phyloP scores from a whole-genome alignment of 1,284 basidiomycete species.

The Coniferiporia weirii region DNA sequence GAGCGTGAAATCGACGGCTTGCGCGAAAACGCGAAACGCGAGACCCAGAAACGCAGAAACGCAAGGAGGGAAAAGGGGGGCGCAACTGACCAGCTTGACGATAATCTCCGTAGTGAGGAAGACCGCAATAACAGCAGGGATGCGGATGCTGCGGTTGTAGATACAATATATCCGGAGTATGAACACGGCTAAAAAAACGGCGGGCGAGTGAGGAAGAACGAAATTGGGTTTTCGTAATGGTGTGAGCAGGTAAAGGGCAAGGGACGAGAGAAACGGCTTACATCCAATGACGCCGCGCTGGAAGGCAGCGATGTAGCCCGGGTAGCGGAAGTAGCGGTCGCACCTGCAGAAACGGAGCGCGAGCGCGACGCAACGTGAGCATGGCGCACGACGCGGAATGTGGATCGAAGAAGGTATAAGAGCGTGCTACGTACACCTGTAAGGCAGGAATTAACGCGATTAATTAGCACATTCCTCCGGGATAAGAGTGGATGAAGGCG shows the following conservation, averaged over 20 bases:
- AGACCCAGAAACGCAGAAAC: no score
- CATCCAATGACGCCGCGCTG: slow-evolving; percentile 5
- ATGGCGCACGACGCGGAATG: no score
- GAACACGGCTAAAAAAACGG: neutral
- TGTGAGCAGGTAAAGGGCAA: no score
- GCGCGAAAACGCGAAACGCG: no score
- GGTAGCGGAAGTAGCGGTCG: neutral
- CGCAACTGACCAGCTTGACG: neutral
- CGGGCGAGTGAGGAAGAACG: neutral
- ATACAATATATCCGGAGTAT: neutral
- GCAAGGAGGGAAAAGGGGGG: no score
- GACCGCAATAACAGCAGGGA: neutral
- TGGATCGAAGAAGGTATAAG: no score
- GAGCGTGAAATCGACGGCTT: no score
- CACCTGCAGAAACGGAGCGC: neutral
- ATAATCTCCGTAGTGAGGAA: neutral
- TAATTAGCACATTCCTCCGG: no score
- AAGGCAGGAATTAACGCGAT: no score
- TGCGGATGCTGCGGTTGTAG: neutral
- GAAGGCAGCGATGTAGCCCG: neutral
- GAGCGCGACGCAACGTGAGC: no score
- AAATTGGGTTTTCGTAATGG: neutral
- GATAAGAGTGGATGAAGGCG: neutral
- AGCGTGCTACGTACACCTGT: neutral
- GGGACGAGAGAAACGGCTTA: neutral